Evolutionary conservation across 768 basidiomycete species (phyloP).

Genomic region (Phanerochaete sordida): DNA sequence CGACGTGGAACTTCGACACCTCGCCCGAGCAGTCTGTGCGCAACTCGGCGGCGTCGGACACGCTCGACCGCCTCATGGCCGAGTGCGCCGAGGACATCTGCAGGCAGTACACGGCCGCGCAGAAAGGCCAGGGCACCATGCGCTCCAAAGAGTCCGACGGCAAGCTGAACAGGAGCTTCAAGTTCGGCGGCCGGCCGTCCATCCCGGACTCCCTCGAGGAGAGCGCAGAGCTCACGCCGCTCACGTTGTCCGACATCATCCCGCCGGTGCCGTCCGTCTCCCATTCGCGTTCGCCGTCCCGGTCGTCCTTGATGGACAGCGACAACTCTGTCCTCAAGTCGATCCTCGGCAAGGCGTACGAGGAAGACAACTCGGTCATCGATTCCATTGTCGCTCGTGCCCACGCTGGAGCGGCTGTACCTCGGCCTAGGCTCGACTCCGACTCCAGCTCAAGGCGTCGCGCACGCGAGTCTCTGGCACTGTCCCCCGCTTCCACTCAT

Average conservation of each 20-base stretch:
- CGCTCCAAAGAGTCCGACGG: slow-evolving; percentile 55
- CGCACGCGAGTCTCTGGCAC: slow-evolving; percentile 22
- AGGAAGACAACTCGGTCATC: slow-evolving; percentile 21
- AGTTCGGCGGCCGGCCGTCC: slow-evolving; percentile 56
- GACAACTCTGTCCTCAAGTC: slow-evolving; percentile 28
- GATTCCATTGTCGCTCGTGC: slow-evolving; percentile 13
- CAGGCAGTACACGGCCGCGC: slow-evolving; percentile 30
- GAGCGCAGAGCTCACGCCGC: slow-evolving; percentile 22
- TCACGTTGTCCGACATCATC: slow-evolving; percentile 75
- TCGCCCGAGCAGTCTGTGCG: slow-evolving; percentile 11
- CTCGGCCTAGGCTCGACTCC: slow-evolving; percentile 38
- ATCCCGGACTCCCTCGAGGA: slow-evolving; percentile 11
- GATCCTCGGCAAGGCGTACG: slow-evolving; percentile 25
- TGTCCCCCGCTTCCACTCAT: slow-evolving; percentile 22
- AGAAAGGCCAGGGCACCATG: slow-evolving; percentile 27
- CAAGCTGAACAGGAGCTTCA: slow-evolving; percentile 68
- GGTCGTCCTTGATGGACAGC: slow-evolving; percentile 31
- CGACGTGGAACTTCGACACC: slow-evolving; percentile 7
- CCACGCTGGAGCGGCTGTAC: slow-evolving; percentile 29
- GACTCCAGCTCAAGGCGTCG: slow-evolving; percentile 38
- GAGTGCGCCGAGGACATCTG: slow-evolving; percentile 29
- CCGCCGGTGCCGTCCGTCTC: slow-evolving; percentile 62
- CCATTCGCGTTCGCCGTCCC: slow-evolving; percentile 47
- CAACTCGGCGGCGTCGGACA: slow-evolving; percentile 19
- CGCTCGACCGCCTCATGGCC: slow-evolving; percentile 21